phyloP scores from a whole-genome alignment of 805 yeast species.

The Wickerhamiella brachini region DNA sequence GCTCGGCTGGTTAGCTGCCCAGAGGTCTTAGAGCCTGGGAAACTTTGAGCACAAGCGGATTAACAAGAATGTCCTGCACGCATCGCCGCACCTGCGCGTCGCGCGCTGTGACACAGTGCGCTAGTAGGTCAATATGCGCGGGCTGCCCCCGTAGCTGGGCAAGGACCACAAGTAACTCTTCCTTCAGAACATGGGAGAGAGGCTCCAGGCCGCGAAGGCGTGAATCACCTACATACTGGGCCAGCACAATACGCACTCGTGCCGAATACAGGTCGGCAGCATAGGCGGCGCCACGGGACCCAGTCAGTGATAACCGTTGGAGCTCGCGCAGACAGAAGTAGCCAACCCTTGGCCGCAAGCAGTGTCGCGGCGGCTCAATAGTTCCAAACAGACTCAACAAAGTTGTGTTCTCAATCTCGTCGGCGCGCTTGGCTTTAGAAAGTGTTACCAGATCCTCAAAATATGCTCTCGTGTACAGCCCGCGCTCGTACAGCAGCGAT shows the following conservation, averaged over 20 bases:
- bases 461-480: conserved; percentile 22
- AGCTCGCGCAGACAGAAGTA: conserved; percentile 43
- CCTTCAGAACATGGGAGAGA: conserved; percentile 46
- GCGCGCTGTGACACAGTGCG: conserved; percentile 7
- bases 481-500: conserved; percentile 44
- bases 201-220: conserved; percentile 50
- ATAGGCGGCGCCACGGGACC: background rate
- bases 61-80: conserved; percentile 5
- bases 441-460: conserved; percentile 29
- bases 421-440: background rate
- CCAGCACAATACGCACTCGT: conserved; percentile 32
- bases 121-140: conserved; percentile 1
- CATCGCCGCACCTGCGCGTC: conserved; percentile 5
- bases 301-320: conserved; percentile 26
- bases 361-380: conserved; percentile 35
- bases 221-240: conserved; percentile 51
- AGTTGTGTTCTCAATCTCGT: conserved; percentile 18
- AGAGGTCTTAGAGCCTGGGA: no score
- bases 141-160: conserved; percentile 6
- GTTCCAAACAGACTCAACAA: conserved; percentile 38
- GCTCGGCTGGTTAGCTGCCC: no score
- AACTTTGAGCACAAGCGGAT: background rate
- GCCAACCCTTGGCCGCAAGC: conserved; percentile 37
- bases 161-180: conserved; percentile 36
- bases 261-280: background rate